A percentile compares a stretch with the other conserved stretches of the same genome.
These are phyloP conservation scores for Fusarium subglutinans DNA, from an alignment of 2,329 filamentous ascomycete genomes.

Conservation along the genomic window DNA sequence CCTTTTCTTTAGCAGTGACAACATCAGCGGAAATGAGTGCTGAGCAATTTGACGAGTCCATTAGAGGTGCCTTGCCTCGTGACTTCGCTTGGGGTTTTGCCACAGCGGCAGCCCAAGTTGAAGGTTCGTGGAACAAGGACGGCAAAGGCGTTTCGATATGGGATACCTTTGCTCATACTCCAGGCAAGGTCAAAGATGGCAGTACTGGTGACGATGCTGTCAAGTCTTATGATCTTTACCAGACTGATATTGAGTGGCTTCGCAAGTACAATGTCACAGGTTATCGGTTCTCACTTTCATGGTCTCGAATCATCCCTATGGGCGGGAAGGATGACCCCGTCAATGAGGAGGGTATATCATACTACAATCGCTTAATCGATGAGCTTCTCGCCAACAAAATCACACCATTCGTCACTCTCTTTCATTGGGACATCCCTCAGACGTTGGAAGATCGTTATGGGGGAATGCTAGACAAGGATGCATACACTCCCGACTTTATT, in stretches of 20 bases:
- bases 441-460: slow-evolving; percentile 34
- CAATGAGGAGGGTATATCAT: slow-evolving; percentile 67
- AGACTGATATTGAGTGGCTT: slow-evolving; percentile 63
- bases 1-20: background rate
- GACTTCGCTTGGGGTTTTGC: slow-evolving; percentile 51
- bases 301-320: slow-evolving; percentile 71
- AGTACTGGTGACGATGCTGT: slow-evolving; percentile 52
- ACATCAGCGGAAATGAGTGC: background rate
- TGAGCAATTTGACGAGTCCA: slow-evolving; percentile 12
- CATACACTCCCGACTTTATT: slow-evolving; percentile 33
- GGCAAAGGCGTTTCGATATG: slow-evolving; percentile 54
- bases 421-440: slow-evolving; percentile 71
- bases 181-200: slow-evolving; percentile 51
- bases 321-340: slow-evolving; percentile 70
- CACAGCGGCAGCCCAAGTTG: slow-evolving; percentile 53
- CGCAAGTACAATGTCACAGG: slow-evolving; percentile 67
- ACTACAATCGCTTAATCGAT: slow-evolving; percentile 69
- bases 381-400: slow-evolving; percentile 64
- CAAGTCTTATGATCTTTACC: slow-evolving; percentile 52
- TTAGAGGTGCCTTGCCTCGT: slow-evolving; percentile 11
- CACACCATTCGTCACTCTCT: slow-evolving; percentile 68
- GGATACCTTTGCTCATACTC: slow-evolving; percentile 52
- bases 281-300: slow-evolving; percentile 72
- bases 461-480: slow-evolving; percentile 34
- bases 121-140: slow-evolving; percentile 54